Base-by-base conservation (phyloP, 441 rosid species). In the Rhodomyrtus psidioides region DNA sequence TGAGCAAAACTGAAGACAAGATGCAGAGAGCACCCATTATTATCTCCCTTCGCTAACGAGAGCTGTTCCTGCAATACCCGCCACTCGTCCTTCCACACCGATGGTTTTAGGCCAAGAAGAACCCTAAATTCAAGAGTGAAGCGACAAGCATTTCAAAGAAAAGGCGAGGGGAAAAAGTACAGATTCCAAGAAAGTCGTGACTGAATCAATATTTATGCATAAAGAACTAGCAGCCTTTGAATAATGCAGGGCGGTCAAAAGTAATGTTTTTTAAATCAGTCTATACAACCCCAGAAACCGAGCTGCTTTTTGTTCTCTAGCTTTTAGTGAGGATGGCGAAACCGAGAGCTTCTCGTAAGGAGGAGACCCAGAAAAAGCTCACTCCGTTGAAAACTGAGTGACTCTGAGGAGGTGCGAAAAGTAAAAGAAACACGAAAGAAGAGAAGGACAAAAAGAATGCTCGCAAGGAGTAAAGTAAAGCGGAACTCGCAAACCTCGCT, bases 101-200 rank as follows among this genome's bases (percentile, higher is more conserved):
- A 34, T 34, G 79, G 79, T 3, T 21, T 70, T 24, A 21, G 79
- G 79, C 79, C 49, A 49, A 23, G 23, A 70, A 2, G n/a, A 10
- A 39, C 79, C 79, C 79, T 70, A 70, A 39, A 70, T 57, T 12
- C 28, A 26, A 57, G 28, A 6, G 49, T 23, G 79, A 70, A 34
- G 79, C n/a, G 49, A 39, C 49, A 12, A 39, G 79, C 79, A 70
- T 39, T 70, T 70, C 49, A 70, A 91, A 90, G 91, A 87, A 82
- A 86, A 56, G 85, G 89, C 84, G 76, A 87, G 65, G 85, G 42
- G 81, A 76, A 16, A 9, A 9, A 0, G 57, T 58, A 44, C 90
- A 86, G 92, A 93, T 91, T 93, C 94, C 92, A 53, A 93, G 92
- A 93, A 87, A 84, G 87, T 90, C 91, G 95, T 91, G 88, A 89